Base-by-base conservation (phyloP, 805 yeast genomes). In the Candida anglica region DNA sequence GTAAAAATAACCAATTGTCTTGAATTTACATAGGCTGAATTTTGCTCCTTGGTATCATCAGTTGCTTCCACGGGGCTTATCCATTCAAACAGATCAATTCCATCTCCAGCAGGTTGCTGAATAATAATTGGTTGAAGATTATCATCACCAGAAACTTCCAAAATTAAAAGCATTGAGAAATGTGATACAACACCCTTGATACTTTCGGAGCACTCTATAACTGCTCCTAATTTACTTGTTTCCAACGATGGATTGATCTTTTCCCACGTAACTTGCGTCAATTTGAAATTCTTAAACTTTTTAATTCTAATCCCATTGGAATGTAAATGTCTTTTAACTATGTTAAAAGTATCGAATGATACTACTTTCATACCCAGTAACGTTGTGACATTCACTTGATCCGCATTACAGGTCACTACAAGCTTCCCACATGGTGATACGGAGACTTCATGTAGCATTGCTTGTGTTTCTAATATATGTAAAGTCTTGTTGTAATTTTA, bases 51-150 rank as follows among this genome's bases (percentile, higher is more conserved):
- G n/a, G n/a, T n/a, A n/a, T 36, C 46, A 2, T 28, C 36, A 10
- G 21, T 21, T 11, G 20, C 17, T 7, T 20, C 35, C 3, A 36
- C 36, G 0, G 64, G 58, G 0, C 56, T 57, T 8, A 66, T 50
- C 71, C 71, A 66, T 32, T 48, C 50, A 28, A 65, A 43, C 8
- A 42, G 39, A 9, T 52, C 54, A 2, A 66, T 52, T 0, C 66
- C 66, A 11, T 56, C 58, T 9, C 39, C 27, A 5, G 38, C 42
- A 6, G 50, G 37, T 33, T 52, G 66, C 27, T 52, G 58, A 9
- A 66, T 58, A 14, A 60, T 35, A 10, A 61, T 51, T 4, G 71
- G 69, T n/a, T n/a, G n/a, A n/a, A n/a, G n/a, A n/a, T n/a, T n/a
- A n/a, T 47, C 29, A 13, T 28, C 26, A 13, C 31, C 32, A 11